Base-by-base conservation (phyloP, 75 land plant genomes). In the Sequoiadendron giganteum region DNA sequence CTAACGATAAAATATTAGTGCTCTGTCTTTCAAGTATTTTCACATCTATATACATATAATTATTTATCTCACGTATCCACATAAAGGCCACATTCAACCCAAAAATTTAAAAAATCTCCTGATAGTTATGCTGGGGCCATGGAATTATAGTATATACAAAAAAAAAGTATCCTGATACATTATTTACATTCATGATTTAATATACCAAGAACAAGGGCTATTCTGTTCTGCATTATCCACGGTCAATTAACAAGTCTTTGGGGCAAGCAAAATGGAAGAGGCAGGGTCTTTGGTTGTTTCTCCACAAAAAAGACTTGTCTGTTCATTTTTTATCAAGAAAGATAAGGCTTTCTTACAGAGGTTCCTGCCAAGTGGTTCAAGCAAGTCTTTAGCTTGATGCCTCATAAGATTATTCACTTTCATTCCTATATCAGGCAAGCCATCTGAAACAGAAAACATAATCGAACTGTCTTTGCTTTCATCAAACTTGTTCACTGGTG, bases 321-420 rank as follows among this genome's bases (percentile, higher is more conserved):
- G 49, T 43, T 49, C 48, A 81, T 43, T 81, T 81, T 81, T 25
- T n/a, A 42, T 81, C 83, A 81, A 7, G 48, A 81, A 81, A 43
- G n/a, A 32, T 25, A 81, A 81, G 49, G 47, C 49, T 43, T 81
- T 14, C 83, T 81, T 81, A 81, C 47, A 81, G 28, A 81, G 45
- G 28, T 81, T 81, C 45, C 83, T 81, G 25, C 83, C 83, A 81
- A 81, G 83, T 25, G 11, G 30, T 81, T 81, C 83, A 81, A 81
- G 83, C 49, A 19, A 81, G 83, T 81, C 83, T 43, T 81, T 81
- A 81, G 83, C 83, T 42, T 81, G 48, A 42, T 81, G 83, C 83
- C 49, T 81, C 25, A 81, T 43, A 25, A 81, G 3, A 38, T 45
- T 81, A 21, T 81, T 81, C 83, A 81, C 47, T 42, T 81, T 81